Evolutionary conservation across 331 rosid species (phyloP).

Genomic region (Malus hybrid): DNA sequence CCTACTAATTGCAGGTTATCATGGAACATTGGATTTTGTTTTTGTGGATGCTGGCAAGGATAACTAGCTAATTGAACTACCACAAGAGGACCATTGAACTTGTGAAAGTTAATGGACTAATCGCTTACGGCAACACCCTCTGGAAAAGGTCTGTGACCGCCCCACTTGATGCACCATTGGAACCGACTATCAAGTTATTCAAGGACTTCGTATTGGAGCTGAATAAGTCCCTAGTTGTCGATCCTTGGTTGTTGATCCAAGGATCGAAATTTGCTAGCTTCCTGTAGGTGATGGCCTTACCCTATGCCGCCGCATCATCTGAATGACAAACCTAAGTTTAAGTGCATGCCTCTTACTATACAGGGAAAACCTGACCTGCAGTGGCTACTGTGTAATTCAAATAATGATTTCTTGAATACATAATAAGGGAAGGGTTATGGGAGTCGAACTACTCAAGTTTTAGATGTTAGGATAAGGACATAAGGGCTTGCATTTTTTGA

Average conservation of each 20-base stretch:
- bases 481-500: too few relatives aligned
- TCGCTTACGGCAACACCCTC: slow-evolving; percentile 72
- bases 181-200: slow-evolving; percentile 56
- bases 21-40: slow-evolving; percentile 61
- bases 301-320: slow-evolving; percentile 59
- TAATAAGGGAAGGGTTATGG: too few relatives aligned
- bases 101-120: slow-evolving; percentile 63
- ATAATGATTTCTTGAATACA: too few relatives aligned
- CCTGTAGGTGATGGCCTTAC: slow-evolving; percentile 85
- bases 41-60: slow-evolving; percentile 85
- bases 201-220: slow-evolving; percentile 71
- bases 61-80: slow-evolving; percentile 54
- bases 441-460: too few relatives aligned
- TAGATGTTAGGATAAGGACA: too few relatives aligned
- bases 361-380: too few relatives aligned
- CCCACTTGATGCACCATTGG: slow-evolving; percentile 64
- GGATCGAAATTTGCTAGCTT: slow-evolving; percentile 76
- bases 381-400: too few relatives aligned
- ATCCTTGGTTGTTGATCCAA: slow-evolving; percentile 70
- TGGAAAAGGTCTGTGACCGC: slow-evolving; percentile 80
- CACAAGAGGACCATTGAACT: slow-evolving; percentile 66
- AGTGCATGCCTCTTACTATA: too few relatives aligned
- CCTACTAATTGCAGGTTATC: slow-evolving; percentile 38
- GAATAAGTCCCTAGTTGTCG: slow-evolving; percentile 66
- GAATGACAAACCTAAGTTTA: not conserved